Conservation (phyloP, 1,139 yeast genomes). For the Debaryomycetaceae sp. region DNA sequence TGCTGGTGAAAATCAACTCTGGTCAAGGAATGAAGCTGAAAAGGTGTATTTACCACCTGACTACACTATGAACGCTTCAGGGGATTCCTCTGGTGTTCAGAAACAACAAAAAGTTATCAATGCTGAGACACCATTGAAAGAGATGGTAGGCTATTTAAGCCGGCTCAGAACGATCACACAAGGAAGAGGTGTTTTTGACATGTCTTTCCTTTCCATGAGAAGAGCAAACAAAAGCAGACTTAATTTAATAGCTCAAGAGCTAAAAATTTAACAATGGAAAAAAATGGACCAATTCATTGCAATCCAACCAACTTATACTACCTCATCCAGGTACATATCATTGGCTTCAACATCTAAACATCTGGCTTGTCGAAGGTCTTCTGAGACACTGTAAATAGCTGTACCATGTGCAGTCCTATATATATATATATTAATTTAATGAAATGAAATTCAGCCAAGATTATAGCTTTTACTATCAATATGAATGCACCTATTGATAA, state of each 20-base stretch:
- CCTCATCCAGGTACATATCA: no score
- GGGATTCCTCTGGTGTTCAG: constrained; percentile 14
- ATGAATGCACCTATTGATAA: constrained; percentile 5
- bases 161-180: constrained; percentile 80
- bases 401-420: no score
- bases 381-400: no score
- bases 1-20: constrained; percentile 30
- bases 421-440: no score
- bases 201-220: constrained; percentile 76
- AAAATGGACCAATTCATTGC: no score
- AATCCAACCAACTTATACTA: no score
- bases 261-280: no score
- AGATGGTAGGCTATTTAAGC: constrained; percentile 85
- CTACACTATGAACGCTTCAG: constrained; percentile 30
- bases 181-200: constrained; percentile 82
- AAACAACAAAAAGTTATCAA: constrained; percentile 51
- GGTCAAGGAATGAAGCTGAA: constrained; percentile 54
- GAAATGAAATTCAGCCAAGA: no score
- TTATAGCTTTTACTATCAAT: no score
- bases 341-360: no score
- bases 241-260: constrained; percentile 20
- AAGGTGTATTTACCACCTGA: constrained; percentile 59
- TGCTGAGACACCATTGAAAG: constrained; percentile 82
- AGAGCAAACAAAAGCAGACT: constrained; percentile 50
- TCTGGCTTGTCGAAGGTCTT: no score